Base-by-base conservation (phyloP, 169 alveolate species). In the Cryptosporidium canis region DNA sequence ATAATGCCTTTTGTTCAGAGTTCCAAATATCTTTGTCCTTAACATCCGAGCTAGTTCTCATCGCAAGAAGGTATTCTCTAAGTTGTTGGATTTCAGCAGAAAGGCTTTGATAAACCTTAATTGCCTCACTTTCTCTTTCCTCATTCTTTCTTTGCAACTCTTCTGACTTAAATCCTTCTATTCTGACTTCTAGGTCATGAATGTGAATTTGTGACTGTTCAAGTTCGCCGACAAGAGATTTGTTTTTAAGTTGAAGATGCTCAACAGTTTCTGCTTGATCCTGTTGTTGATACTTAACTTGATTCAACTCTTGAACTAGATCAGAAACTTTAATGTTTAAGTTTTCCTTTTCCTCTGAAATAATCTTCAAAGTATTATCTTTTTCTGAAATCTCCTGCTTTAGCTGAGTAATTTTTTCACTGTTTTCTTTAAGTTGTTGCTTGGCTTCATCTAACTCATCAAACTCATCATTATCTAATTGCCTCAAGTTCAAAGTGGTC, bases 371-470 rank as follows among this genome's bases (percentile, higher is more conserved):
- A 67, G 24, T 61, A 61, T 44, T 61, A 21, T 66, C 63, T 1
- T 35, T 44, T n/a, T 66, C 64, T 16, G 55, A 41, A 2, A 66
- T 41, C 11, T 83, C 70, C 48, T 71, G 83, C 11, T 83, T 66
- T 31, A 83, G 51, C 18, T 67, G 77, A 27, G 85, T 45, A 29
- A 83, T 83, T 44, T 61, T 33, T 18, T 83, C 91, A 44, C 85
- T 66, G 18, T 67, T 67, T 31, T 83, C 72, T 64, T 66, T 65
- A 45, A 83, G 71, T 64, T 83, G 85, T 61, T 61, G 82, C 45
- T 37, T 83, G 39, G 83, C 84, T n/a, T 83, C 83, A 2, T 51
- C 45, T 5, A 83, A n/a, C 35, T 83, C 91, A 44, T 83, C 91
- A 29, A 83, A 39, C 31, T 77, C 87, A 21, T 61, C 72, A 16